Evolutionary conservation across 139 green algal genomes (phyloP), one percentile per base, ranked within the genome.

Genomic region (Volvox reticuliferus): DNA sequence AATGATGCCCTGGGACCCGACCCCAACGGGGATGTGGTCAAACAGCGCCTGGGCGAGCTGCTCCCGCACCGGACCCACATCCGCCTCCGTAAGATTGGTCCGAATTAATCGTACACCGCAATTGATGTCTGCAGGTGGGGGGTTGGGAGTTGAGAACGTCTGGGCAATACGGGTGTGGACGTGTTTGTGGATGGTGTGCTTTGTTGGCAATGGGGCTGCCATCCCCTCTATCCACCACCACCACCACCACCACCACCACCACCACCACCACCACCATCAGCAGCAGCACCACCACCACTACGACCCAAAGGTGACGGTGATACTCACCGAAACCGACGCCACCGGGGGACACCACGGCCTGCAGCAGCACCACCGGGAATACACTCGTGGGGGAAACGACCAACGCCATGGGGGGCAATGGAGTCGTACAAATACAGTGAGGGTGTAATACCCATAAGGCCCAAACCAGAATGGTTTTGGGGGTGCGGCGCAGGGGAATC

Each of bases 21-120:
- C 97, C 1, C 97, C 97, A 69, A 99, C 97, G n/a, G 97, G 97
- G 78, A 99, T 99, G 94, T 99, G 97, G 89, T 98, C 96, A 91
- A 98, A 99, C 75, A 99, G 93, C 44, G 97, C 90, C 94, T 98
- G 96, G 30, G 97, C 96, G 77, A 99, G 93, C 84, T 96, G 67
- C 91, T 99, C 97, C 91, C 97, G 96, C 67, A 97, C 76, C 12
- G 92, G 89, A 63, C 44, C 82, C 65, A 99, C 95, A 55, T 99
- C 96, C 19, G 77, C 87, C 93, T 98, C 95, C 1, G 88, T 94
- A 33, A 99, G 94, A 94, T 99, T 99, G 86, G 97, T 99, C 33
- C 97, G 91, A 18, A 99, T 89, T 13, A 99, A 93, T 2, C 97
- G 89, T 73, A 99, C 97, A n/a, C 97, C 97, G 91, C 97, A 99